Conservation (phyloP, 495 filamentous ascomycete species). For the Astrocystis sublimbata region DNA sequence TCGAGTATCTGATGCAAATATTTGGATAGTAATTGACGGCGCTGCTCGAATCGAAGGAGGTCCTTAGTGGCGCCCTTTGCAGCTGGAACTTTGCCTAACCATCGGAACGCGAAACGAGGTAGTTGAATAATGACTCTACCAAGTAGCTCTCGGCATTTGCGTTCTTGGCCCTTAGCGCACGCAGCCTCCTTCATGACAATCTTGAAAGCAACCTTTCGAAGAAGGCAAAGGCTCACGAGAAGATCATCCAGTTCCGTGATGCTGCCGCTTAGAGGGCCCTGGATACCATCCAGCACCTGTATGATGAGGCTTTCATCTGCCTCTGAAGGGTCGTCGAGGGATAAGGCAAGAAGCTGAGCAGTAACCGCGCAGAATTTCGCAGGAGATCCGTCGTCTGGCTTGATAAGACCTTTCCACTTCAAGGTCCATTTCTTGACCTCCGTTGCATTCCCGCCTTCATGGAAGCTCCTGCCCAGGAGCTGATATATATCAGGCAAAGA, state of each 20-base stretch:
- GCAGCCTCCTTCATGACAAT: slow-evolving; percentile 39
- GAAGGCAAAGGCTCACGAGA: slow-evolving; percentile 60
- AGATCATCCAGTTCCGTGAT: slow-evolving; percentile 69
- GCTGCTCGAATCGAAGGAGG: slow-evolving; percentile 55
- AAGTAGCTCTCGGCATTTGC: slow-evolving; percentile 32
- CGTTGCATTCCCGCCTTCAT: slow-evolving; percentile 43
- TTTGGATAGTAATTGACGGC: slow-evolving; percentile 50
- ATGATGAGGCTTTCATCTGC: slow-evolving; percentile 42
- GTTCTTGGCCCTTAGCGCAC: background rate
- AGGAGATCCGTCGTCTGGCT: slow-evolving; percentile 40
- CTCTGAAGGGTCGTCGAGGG: slow-evolving; percentile 37
- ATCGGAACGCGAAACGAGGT: slow-evolving; percentile 54
- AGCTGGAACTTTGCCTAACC: slow-evolving; percentile 55
- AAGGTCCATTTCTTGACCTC: slow-evolving; percentile 53
- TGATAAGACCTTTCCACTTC: slow-evolving; percentile 37
- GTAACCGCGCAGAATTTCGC: slow-evolving; percentile 45
- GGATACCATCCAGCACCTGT: slow-evolving; percentile 53
- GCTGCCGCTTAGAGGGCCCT: slow-evolving; percentile 63
- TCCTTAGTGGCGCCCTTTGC: slow-evolving; percentile 48
- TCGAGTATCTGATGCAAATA: slow-evolving; percentile 54
- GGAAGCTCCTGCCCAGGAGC: slow-evolving; percentile 41
- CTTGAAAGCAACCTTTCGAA: slow-evolving; percentile 61
- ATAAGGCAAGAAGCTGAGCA: slow-evolving; percentile 47
- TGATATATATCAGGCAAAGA: slow-evolving; percentile 44
- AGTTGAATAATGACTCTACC: slow-evolving; percentile 53